Base-by-base conservation (phyloP, 306 rosid species). In the Glycyrrhiza uralensis region DNA sequence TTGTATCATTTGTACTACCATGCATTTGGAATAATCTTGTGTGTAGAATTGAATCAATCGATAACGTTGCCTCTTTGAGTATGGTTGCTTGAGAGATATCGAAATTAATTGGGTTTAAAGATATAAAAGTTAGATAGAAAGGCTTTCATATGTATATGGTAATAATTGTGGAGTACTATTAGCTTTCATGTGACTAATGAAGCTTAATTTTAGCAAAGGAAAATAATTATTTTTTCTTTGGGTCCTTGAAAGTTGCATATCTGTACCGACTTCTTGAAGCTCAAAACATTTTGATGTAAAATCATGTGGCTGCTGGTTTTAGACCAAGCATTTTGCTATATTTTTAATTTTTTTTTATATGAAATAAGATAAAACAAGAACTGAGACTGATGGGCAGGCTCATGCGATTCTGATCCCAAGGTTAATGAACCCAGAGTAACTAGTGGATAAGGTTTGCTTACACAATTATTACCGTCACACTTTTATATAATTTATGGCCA, bases 381-480 rank as follows among this genome's bases (percentile, higher is more conserved):
- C 78, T 3, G 77, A 62, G 79, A 61, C 59, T 33, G 74, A 44
- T 71, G 76, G 82, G 61, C 59, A 71, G 49, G 75, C 47, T 71
- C 54, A 74, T 49, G 10, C 55, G 72, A 69, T 78, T 68, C 91
- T 36, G 81, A 89, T 89, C 90, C 96, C 97, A 10, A 89, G 4
- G 76, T 69, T 73, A 76, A 82, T 60, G 44, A 84, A 47, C 33
- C 20, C 18, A 24, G 24, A 45, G 85, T 86, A 82, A 83, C 18
- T 74, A 71, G 8, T 72, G 83, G 89, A 81, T 77, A 91, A 81
- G 78, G 83, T 63, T 74, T 76, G 46, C 56, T 63, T 55, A n/a
- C 78, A 1, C 77, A 49, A 39, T 75, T 79, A 73, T 81, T 76
- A 80, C 84, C 46, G 24, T 19, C 71, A 62, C 81, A 45, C 4